Conservation (phyloP, 2,329 filamentous ascomycete genomes). For the Ophiostoma quercus region DNA sequence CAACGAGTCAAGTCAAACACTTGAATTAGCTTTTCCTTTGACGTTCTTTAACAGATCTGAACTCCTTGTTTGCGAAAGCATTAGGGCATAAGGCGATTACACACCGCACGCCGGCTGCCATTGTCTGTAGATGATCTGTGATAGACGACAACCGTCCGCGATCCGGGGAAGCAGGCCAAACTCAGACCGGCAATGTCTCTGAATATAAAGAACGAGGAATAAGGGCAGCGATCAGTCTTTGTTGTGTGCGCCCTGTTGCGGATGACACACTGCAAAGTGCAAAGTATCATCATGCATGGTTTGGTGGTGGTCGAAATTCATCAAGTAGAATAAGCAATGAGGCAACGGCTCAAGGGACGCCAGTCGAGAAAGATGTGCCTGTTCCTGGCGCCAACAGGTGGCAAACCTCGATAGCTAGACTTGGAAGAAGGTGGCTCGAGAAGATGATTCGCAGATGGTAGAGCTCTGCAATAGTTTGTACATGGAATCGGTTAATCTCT, state of each 20-base stretch:
- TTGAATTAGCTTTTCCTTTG: neutral
- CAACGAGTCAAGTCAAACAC: neutral
- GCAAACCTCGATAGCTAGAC: neutral
- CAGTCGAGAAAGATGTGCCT: conserved; percentile 7
- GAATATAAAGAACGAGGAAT: neutral
- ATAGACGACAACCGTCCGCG: neutral
- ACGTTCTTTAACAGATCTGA: neutral
- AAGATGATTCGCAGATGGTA: neutral
- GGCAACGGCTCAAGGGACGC: neutral
- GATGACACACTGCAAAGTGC: neutral
- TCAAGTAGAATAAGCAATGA: no score
- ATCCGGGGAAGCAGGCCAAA: neutral
- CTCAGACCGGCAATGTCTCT: neutral
- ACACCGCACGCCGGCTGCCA: no score
- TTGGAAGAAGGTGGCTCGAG: neutral
- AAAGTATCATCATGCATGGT: neutral
- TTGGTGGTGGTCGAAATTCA: no score
- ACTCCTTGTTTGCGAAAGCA: neutral
- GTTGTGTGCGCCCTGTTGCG: neutral
- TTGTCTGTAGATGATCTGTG: neutral
- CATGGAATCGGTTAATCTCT: conserved; percentile 1
- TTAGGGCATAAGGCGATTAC: neutral
- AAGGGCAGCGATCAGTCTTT: neutral
- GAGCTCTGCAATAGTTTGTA: neutral
- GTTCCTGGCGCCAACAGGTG: conserved; percentile 11